phyloP scores from a whole-genome alignment of 768 basidiomycete genomes.

The Chalciporus chontae region DNA sequence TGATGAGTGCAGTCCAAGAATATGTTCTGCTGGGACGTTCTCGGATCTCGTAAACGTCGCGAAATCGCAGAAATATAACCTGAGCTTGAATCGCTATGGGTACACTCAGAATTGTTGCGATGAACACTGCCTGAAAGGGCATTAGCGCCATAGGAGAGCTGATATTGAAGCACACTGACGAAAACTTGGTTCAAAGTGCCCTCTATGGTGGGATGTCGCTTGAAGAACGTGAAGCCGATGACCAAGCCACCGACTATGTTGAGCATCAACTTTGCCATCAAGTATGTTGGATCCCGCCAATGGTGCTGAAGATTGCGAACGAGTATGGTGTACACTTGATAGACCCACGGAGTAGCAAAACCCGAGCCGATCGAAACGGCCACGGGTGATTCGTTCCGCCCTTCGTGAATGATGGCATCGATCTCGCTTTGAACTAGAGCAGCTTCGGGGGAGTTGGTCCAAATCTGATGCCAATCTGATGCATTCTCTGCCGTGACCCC shows the following conservation, averaged over 20 bases:
- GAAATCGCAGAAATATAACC: no score
- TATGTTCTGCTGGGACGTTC: constrained; percentile 66
- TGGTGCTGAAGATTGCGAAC: constrained; percentile 43
- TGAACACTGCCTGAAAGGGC: constrained; percentile 45
- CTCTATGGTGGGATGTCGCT: no score
- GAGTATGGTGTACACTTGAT: constrained; percentile 44
- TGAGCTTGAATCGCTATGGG: no score
- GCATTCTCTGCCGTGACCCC: no score
- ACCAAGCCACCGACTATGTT: no score
- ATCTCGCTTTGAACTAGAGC: no score
- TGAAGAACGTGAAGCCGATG: no score
- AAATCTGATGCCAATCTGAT: no score
- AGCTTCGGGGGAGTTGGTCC: no score
- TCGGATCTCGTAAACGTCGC: constrained; percentile 30
- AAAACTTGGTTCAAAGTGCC: no score
- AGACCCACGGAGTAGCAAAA: constrained; percentile 52
- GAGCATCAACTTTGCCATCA: constrained; percentile 49
- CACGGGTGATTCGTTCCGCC: constrained; percentile 39
- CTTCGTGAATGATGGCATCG: constrained; percentile 42
- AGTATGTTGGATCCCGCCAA: constrained; percentile 58
- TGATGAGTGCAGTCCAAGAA: constrained; percentile 57
- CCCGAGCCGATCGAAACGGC: constrained; percentile 36
- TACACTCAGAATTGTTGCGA: constrained; percentile 44
- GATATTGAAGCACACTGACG: no score
- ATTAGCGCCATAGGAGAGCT: no score